Evolutionary conservation across 192 early-diverging fungal genomes (phyloP).

Genomic region (Backusella psychrophila): DNA sequence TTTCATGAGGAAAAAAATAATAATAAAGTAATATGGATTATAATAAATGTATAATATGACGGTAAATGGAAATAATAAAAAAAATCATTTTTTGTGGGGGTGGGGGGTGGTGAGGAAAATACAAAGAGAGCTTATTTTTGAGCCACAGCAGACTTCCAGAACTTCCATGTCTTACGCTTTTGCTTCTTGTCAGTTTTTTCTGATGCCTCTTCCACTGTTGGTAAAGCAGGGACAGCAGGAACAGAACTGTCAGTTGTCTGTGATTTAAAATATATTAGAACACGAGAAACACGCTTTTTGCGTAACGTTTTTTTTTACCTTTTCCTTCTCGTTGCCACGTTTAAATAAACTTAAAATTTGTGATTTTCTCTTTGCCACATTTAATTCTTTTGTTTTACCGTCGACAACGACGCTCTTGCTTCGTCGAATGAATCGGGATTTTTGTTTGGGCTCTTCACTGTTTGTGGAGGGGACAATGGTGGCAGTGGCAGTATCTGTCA

Average conservation of each 20-base stretch:
- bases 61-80: neutral
- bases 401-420: neutral
- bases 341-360: conserved; percentile 21
- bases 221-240: neutral
- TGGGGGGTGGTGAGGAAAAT: neutral
- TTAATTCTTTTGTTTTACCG: neutral
- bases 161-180: neutral
- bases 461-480: neutral
- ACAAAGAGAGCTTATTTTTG: neutral
- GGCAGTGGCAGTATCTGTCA: conserved; percentile 1
- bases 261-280: neutral
- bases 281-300: neutral
- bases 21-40: neutral
- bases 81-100: neutral
- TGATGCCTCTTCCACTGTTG: neutral
- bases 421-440: neutral
- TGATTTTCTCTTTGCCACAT: conserved; percentile 14
- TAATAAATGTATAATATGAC: conserved; percentile 1
- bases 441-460: neutral
- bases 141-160: neutral
- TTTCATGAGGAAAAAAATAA: neutral
- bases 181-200: neutral
- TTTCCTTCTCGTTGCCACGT: conserved; percentile 13
- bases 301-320: neutral
- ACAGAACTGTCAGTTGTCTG: neutral